phyloP scores from a whole-genome alignment of 1,139 yeast species.

The Debaryomyces singareniensis region DNA sequence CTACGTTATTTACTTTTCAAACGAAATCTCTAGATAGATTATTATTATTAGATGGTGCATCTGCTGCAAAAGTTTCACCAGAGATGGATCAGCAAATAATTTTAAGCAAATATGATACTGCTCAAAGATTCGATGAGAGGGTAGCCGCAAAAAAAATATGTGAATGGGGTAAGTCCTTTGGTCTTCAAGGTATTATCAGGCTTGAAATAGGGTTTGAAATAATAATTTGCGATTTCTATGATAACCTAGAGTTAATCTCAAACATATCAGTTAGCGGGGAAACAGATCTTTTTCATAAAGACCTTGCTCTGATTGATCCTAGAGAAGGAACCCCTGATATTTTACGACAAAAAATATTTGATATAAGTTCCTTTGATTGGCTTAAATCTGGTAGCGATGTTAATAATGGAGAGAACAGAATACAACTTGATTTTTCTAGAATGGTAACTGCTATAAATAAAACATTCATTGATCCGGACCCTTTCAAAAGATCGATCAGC shows the following conservation, averaged over 20 bases:
- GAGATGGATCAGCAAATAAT: constrained; percentile 55
- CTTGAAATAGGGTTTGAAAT: constrained; percentile 53
- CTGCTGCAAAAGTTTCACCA: constrained; percentile 51
- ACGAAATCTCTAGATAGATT: constrained; percentile 34
- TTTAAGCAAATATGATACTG: constrained; percentile 21
- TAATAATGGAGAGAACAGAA: constrained; percentile 40
- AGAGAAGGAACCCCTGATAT: constrained; percentile 10
- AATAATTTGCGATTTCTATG: constrained; percentile 44
- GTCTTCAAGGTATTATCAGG: constrained; percentile 45
- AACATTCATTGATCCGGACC: constrained; percentile 38
- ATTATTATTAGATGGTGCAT: constrained; percentile 50
- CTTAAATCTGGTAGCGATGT: constrained; percentile 33
- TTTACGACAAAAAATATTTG: constrained; percentile 15
- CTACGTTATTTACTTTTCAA: constrained; percentile 33
- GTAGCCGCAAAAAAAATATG: constrained; percentile 42
- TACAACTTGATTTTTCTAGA: constrained; percentile 42
- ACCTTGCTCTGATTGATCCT: constrained; percentile 11
- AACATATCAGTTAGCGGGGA: constrained; percentile 30
- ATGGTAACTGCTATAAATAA: constrained; percentile 44
- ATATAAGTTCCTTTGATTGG: constrained; percentile 31
- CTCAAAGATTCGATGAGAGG: constrained; percentile 28
- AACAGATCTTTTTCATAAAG: constrained; percentile 30
- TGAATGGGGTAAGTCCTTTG: constrained; percentile 44
- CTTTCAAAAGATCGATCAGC: constrained; percentile 39
- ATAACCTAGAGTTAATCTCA: constrained; percentile 31